A percentile compares a stretch with the other conserved stretches of the same genome.
Conservation (phyloP, 2,329 filamentous ascomycete species). For the Blumeriella jaapii region DNA sequence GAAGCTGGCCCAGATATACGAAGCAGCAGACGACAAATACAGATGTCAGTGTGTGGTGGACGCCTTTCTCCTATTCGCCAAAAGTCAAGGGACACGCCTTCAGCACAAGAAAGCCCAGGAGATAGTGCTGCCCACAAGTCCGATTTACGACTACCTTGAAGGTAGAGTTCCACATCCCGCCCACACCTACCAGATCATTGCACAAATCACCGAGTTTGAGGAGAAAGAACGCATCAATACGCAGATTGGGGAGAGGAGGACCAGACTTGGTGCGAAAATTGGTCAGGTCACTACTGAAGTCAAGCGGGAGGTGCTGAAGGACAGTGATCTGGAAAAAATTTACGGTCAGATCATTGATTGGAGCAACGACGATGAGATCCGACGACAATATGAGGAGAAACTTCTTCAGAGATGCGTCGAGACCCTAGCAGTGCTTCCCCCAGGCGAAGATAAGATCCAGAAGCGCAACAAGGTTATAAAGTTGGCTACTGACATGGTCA, state of each 20-base stretch:
- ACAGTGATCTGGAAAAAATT: conserved; percentile 66
- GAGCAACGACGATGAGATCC: conserved; percentile 74
- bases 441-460: conserved; percentile 50
- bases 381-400: conserved; percentile 83
- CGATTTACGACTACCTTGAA: conserved; percentile 72
- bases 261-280: conserved; percentile 72
- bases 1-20: conserved; percentile 64
- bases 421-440: conserved; percentile 55
- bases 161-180: conserved; percentile 71
- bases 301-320: conserved; percentile 68
- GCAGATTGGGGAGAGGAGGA: conserved; percentile 79
- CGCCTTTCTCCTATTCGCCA: conserved; percentile 66
- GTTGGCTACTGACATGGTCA: conserved; percentile 83
- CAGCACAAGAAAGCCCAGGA: conserved; percentile 70
- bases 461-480: conserved; percentile 66
- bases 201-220: conserved; percentile 71
- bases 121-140: conserved; percentile 66
- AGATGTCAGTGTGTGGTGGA: conserved; percentile 60
- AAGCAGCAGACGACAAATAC: conserved; percentile 50
- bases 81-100: conserved; percentile 55
- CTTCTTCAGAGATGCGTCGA: conserved; percentile 73
- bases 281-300: conserved; percentile 78
- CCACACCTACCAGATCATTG: conserved; percentile 70
- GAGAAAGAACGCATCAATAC: conserved; percentile 85
- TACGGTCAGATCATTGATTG: conserved; percentile 84